Evolutionary conservation across 192 early-diverging fungal species (phyloP).

Genomic region (Coemansia sp.): DNA sequence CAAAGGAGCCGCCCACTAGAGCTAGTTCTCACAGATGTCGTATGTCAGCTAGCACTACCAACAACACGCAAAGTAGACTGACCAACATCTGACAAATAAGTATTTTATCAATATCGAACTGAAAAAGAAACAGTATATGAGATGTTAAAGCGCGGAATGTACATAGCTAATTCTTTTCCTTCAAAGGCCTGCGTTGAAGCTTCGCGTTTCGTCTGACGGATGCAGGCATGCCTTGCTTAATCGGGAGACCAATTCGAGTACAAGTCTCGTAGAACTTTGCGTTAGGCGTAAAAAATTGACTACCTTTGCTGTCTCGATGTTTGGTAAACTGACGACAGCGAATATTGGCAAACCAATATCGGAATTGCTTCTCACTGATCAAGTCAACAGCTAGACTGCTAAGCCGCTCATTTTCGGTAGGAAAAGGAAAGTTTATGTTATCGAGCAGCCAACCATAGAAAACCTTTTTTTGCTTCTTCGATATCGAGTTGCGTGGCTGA

Average conservation of each 20-base stretch:
- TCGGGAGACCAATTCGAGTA: conserved; percentile 17
- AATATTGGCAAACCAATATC: conserved; percentile 50
- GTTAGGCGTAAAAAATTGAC: conserved; percentile 32
- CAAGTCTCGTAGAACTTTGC: conserved; percentile 45
- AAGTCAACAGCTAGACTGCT: conserved; percentile 15
- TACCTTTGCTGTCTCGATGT: conserved; percentile 18
- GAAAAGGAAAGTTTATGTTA: conserved; percentile 26
- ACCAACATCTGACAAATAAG: too few species aligned
- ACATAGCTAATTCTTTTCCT: background rate
- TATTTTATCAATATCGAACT: too few species aligned
- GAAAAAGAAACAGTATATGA: background rate
- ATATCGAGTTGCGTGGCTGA: conserved; percentile 37
- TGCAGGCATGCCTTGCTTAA: conserved; percentile 15
- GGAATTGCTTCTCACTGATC: conserved; percentile 33
- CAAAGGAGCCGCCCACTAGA: too few species aligned
- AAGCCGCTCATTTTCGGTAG: conserved; percentile 29
- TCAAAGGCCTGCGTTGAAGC: conserved; percentile 6
- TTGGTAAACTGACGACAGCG: conserved; percentile 43
- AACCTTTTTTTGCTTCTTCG: conserved; percentile 22
- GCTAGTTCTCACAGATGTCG: too few species aligned
- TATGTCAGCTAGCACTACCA: too few species aligned
- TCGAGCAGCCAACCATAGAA: conserved; percentile 39
- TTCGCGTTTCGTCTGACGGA: conserved; percentile 16
- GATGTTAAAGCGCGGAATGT: background rate
- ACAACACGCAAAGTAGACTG: too few species aligned